A percentile compares a stretch with the other conserved stretches of the same genome.
Evolutionary conservation across 2,329 filamentous ascomycete genomes (phyloP).

Genomic region (Trichoderma afroharzianum): DNA sequence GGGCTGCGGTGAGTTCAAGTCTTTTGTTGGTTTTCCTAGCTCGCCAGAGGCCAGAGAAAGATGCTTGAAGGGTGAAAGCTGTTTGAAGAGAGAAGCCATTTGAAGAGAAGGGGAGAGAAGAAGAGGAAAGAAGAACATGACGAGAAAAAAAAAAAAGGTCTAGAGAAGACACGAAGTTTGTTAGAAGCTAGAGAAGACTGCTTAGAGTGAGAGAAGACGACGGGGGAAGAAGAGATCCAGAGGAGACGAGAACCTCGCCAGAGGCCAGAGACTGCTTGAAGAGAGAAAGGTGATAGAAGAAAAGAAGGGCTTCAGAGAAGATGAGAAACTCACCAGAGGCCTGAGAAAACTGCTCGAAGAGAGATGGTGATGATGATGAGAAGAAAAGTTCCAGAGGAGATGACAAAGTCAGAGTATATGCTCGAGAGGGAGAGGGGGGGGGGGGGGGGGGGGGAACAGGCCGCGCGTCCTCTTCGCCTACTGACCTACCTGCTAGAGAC

Average conservation of each 20-base stretch:
- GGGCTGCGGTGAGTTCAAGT: neutral
- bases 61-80: neutral
- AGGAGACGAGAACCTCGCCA: too few species aligned
- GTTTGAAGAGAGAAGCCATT: too few species aligned
- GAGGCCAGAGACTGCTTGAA: too few species aligned
- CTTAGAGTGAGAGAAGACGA: too few species aligned
- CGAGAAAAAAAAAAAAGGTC: too few species aligned
- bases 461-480: neutral
- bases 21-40: neutral
- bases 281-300: neutral
- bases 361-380: neutral
- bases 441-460: neutral
- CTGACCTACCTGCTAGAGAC: neutral
- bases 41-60: neutral
- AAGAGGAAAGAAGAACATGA: too few species aligned
- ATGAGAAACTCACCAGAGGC: neutral
- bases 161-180: neutral
- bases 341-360: neutral
- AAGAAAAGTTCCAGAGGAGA: neutral
- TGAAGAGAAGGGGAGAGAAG: too few species aligned
- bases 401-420: neutral
- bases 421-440: neutral
- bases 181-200: too few species aligned
- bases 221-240: too few species aligned
- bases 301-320: neutral